Evolutionary conservation across 192 early-diverging fungal species (phyloP).

Genomic region (Gigaspora rosea): DNA sequence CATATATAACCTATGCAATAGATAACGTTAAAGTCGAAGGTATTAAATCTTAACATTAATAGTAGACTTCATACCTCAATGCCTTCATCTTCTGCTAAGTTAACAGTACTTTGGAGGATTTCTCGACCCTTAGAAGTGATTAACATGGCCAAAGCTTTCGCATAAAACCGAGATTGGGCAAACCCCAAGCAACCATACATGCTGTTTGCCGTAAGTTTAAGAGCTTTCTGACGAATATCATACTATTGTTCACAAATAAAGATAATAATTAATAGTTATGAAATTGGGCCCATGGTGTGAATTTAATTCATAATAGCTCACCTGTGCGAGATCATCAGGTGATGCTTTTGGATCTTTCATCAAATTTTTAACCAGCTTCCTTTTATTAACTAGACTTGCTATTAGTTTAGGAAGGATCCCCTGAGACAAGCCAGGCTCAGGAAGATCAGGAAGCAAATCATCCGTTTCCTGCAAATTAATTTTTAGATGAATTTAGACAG

Average conservation of each 20-base stretch:
- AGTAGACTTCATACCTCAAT: conserved; percentile 62
- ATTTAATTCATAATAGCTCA: conserved; percentile 20
- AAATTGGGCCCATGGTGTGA: no score
- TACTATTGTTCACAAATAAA: conserved; percentile 48
- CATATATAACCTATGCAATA: conserved; percentile 84
- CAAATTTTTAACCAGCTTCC: conserved; percentile 84
- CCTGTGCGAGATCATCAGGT: conserved; percentile 53
- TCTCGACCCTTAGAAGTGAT: conserved; percentile 94
- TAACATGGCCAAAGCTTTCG: conserved; percentile 96
- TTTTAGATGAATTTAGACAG: not conserved
- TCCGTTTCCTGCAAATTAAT: conserved; percentile 42
- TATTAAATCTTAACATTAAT: not conserved
- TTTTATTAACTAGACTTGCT: conserved; percentile 84
- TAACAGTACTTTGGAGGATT: conserved; percentile 91
- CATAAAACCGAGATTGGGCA: conserved; percentile 89
- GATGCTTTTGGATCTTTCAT: conserved; percentile 76
- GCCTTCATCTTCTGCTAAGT: conserved; percentile 74
- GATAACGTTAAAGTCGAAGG: conserved; percentile 11
- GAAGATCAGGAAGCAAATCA: conserved; percentile 76
- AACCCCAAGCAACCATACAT: conserved; percentile 99
- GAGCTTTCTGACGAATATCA: conserved; percentile 90
- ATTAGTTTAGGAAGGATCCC: conserved; percentile 90
- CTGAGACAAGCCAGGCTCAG: conserved; percentile 60
- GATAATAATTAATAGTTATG: not conserved
- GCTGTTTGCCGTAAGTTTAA: conserved; percentile 97